phyloP scores from a whole-genome alignment of 192 early-diverging fungal genomes.

The Lobosporangium transversale region DNA sequence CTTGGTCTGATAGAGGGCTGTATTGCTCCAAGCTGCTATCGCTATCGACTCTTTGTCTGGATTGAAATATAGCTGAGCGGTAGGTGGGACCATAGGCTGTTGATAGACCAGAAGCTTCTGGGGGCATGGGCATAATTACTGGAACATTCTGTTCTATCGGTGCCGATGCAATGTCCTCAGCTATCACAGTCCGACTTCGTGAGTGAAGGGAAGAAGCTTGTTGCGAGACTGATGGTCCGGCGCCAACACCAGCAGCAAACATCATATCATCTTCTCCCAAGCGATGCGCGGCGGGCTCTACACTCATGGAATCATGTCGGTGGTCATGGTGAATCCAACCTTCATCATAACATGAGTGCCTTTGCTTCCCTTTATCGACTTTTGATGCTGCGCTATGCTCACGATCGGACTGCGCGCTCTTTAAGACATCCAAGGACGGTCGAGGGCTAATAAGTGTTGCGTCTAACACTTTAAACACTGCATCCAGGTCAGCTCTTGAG shows the following conservation, averaged over 20 bases:
- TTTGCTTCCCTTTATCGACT: conserved; percentile 11
- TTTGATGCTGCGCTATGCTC: too few relatives aligned
- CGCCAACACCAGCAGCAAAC: not conserved
- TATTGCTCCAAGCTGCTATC: not conserved
- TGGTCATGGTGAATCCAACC: not conserved
- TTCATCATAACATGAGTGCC: not conserved
- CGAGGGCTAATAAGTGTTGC: conserved; percentile 18
- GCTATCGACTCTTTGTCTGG: conserved; percentile 14
- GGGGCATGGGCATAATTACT: too few relatives aligned
- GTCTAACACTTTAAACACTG: conserved; percentile 23
- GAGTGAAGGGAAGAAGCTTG: not conserved
- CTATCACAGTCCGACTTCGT: not conserved
- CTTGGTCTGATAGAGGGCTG: not conserved
- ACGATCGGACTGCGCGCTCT: not conserved
- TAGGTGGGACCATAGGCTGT: too few relatives aligned
- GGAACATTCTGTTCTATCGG: too few relatives aligned
- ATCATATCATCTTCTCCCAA: not conserved
- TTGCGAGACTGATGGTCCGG: conserved; percentile 7
- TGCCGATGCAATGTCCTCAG: too few relatives aligned
- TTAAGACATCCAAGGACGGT: conserved; percentile 6
- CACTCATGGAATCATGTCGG: too few relatives aligned
- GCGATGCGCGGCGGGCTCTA: too few relatives aligned
- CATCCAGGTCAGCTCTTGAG: conserved; percentile 24
- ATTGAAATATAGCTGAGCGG: conserved; percentile 11
- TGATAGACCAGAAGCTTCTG: too few relatives aligned